Base-by-base conservation (phyloP, 2,329 filamentous ascomycete species). In the Fusarium fujikuroi region DNA sequence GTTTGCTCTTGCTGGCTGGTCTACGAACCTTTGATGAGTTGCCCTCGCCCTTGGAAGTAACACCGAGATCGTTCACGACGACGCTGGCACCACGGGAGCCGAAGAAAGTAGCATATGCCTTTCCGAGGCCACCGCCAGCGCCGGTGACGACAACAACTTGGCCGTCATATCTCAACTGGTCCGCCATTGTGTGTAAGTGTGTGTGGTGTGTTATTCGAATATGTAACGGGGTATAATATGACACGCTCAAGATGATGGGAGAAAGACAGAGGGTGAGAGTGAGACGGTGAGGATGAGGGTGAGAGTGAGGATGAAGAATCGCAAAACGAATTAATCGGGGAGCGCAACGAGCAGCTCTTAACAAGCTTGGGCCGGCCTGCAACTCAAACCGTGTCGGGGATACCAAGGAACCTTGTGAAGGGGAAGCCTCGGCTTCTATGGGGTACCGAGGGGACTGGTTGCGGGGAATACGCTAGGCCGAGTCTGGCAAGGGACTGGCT, bases 41-140 rank as follows among this genome's bases (percentile, higher is more conserved):
- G 68, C 95, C 95, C 85, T 98, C 95, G 77, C 96, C 95, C 84
- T 96, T 95, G 88, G 96, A 95, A 52, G 95, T 96, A 57, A 90
- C 94, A 72, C 96, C 96, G 58, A 98, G 89, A 82, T 99, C 96
- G 83, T 99, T 99, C 78, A 99, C 96, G 53, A 99, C 95, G 77
- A 97, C 93, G 83, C 92, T 97, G 77, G 95, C 96, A 79, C 96
- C 96, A 80, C 95, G 91, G 63, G 93, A 95, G 66, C 90, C 96
- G 81, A 97, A 98, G 87, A 97, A 98, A 69, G 92, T 86, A 76
- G 97, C 95, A 82, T 92, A 97, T 79, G 92, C 92, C 83, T 92
- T 93, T 78, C 93, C 93, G 66, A 95, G 86, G 73, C 93, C 93
- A 81, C 92, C 93, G 74, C 93, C 93, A 68, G 93, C 93, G 77